These are phyloP conservation scores for Collybia nuda DNA, from an alignment of 768 basidiomycete species.

Conservation along the genomic window DNA sequence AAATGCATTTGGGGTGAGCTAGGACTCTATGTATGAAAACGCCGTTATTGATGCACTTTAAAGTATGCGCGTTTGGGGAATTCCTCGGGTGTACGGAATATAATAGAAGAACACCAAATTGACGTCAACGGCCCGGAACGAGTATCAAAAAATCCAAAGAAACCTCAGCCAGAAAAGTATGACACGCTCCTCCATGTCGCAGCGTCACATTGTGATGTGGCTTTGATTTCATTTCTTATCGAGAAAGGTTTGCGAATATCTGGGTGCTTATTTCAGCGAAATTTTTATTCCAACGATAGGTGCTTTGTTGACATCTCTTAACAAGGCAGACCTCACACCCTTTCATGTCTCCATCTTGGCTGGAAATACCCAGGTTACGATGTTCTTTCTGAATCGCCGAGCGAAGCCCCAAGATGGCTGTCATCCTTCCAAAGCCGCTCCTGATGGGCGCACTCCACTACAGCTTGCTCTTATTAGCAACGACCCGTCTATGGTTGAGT, in stretches of 20 bases:
- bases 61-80: conserved; percentile 25
- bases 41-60: not conserved
- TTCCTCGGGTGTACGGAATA: conserved; percentile 21
- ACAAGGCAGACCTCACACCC: conserved; percentile 30
- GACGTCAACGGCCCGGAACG: conserved; percentile 30
- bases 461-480: conserved; percentile 33
- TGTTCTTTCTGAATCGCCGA: conserved; percentile 30
- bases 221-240: conserved; percentile 29
- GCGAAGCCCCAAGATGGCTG: conserved; percentile 27
- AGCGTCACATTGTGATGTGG: conserved; percentile 29
- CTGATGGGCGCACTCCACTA: conserved; percentile 33
- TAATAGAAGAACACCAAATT: conserved; percentile 26
- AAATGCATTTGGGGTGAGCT: conserved; percentile 26
- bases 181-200: conserved; percentile 36
- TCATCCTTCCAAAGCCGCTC: conserved; percentile 34
- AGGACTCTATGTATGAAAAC: not conserved
- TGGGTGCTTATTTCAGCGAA: not conserved
- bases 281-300: conserved; percentile 18
- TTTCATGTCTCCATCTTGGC: conserved; percentile 32
- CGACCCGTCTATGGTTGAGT: conserved; percentile 23
- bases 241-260: conserved; percentile 26
- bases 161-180: conserved; percentile 16
- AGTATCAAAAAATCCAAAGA: conserved; percentile 10
- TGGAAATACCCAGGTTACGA: conserved; percentile 31
- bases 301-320: conserved; percentile 26